phyloP scores from a whole-genome alignment of 768 basidiomycete species.

The Serendipita vermifera region DNA sequence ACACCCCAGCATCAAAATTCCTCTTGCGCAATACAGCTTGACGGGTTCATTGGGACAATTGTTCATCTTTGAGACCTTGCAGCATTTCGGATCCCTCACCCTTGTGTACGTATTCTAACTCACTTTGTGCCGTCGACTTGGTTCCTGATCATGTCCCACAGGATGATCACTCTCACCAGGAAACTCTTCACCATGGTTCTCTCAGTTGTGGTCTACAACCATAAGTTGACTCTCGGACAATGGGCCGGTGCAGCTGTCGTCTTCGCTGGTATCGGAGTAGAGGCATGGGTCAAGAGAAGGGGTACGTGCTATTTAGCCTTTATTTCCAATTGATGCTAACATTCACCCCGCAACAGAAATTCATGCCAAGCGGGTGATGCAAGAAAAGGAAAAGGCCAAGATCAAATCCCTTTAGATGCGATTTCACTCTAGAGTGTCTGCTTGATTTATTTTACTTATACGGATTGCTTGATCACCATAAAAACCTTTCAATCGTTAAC shows the following conservation, averaged over 20 bases:
- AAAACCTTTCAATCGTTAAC: too few relatives aligned
- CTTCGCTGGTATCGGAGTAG: constrained; percentile 89
- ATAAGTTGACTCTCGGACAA: constrained; percentile 69
- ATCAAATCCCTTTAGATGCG: too few relatives aligned
- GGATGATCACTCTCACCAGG: constrained; percentile 88
- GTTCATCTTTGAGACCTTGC: constrained; percentile 94
- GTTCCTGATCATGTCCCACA: constrained; percentile 22
- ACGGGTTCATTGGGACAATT: constrained; percentile 91
- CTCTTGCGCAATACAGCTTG: constrained; percentile 72
- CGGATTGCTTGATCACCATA: neutral
- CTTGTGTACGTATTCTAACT: constrained; percentile 50
- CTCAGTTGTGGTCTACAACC: constrained; percentile 85
- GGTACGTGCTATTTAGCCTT: constrained; percentile 31
- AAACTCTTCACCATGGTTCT: constrained; percentile 98
- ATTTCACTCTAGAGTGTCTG: constrained; percentile 42
- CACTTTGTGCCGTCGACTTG: neutral
- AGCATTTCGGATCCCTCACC: constrained; percentile 82
- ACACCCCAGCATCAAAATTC: constrained; percentile 62
- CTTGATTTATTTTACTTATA: neutral
- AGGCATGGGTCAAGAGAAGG: constrained; percentile 82
- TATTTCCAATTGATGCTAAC: neutral
- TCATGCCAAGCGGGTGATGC: constrained; percentile 63
- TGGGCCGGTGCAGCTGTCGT: constrained; percentile 89
- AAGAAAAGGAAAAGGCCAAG: constrained; percentile 73
- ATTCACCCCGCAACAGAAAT: constrained; percentile 38